A percentile compares a stretch with the other conserved stretches of the same genome.
Conservation (phyloP, 2,329 filamentous ascomycete species). For the Phaeosphaeriaceae sp. region DNA sequence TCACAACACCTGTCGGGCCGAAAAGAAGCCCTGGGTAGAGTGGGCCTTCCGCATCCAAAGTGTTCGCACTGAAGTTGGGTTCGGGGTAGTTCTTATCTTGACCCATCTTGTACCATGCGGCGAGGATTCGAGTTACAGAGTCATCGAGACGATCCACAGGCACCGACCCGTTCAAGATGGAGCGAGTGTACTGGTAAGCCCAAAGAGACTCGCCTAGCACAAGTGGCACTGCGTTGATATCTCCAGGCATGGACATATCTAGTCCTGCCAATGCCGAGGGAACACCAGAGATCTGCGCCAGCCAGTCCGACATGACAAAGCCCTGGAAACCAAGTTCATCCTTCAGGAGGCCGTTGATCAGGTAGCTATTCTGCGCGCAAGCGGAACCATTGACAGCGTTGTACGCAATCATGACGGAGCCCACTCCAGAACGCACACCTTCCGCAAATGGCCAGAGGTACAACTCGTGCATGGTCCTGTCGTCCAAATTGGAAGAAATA, state of each 20-base stretch:
- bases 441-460: conserved; percentile 90
- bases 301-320: conserved; percentile 89
- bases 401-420: conserved; percentile 84
- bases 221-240: conserved; percentile 61
- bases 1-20: conserved; percentile 69
- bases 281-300: conserved; percentile 83
- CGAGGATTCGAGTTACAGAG: conserved; percentile 84
- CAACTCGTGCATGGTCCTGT: conserved; percentile 76
- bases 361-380: conserved; percentile 76
- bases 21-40: conserved; percentile 53
- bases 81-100: conserved; percentile 53
- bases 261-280: conserved; percentile 80
- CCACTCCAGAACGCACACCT: conserved; percentile 77
- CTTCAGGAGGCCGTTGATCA: conserved; percentile 84
- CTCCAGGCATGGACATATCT: conserved; percentile 81
- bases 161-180: conserved; percentile 82
- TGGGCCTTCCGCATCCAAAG: conserved; percentile 41
- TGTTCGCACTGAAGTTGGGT: conserved; percentile 48
- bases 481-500: conserved; percentile 70
- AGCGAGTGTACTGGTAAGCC: conserved; percentile 75
- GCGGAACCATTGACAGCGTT: conserved; percentile 60
- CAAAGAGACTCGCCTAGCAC: conserved; percentile 62
- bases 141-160: conserved; percentile 85
- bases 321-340: conserved; percentile 88
- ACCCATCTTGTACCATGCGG: conserved; percentile 77